Base-by-base conservation (phyloP, 2,329 filamentous ascomycete species). In the Metarhizium humberi region DNA sequence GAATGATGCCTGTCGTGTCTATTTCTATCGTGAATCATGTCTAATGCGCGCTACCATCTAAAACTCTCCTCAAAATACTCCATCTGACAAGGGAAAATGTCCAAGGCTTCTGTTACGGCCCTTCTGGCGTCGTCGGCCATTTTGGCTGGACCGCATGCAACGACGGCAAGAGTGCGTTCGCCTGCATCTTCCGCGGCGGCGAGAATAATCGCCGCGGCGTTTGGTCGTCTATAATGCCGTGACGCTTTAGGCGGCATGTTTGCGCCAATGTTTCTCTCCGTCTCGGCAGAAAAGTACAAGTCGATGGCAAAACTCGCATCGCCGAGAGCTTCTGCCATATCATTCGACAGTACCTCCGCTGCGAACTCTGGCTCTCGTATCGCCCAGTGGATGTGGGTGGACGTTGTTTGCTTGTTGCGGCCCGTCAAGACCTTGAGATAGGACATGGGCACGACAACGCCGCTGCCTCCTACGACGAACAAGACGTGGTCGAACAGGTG, bases 391-490 rank as follows among this genome's bases (percentile, higher is more conserved):
- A 77, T 64, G 14, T 66, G 67, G 0, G 75, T 59, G 0, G 63
- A 62, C 25, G 58, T 60, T 0, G 63, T 61, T 1, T 54, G 53
- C 4, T 56, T 55, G 0, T 53, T 46, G 4, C 55, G 30, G 3
- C 52, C 57, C 1, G 65, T 59, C 6, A 75, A 63, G 0, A 54
- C 49, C 1, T 62, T 57, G 2, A 75, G 58, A 54, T 77, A 73
- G 1, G 74, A 71, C 0, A 76, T 58, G 0, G 74, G 67, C 0
- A 73, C 67, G 16, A 74, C 74, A 14, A 78, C 69, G 0, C 75
- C 75, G 50, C 72, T 76, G 0, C 75, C 75, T 1, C 75, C 75
- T 0, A 72, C 72, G 4, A 78, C 61, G 55, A 77, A 76, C 0
- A 76, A 55, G 2, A 77, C 60, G 25, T 68, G 67, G 13, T 70